Percentiles rank a stretch among this genome's conserved stretches.
These are phyloP conservation scores for Talaromyces sp. DNA, from an alignment of 2,329 filamentous ascomycete genomes.

Conservation along the genomic window DNA sequence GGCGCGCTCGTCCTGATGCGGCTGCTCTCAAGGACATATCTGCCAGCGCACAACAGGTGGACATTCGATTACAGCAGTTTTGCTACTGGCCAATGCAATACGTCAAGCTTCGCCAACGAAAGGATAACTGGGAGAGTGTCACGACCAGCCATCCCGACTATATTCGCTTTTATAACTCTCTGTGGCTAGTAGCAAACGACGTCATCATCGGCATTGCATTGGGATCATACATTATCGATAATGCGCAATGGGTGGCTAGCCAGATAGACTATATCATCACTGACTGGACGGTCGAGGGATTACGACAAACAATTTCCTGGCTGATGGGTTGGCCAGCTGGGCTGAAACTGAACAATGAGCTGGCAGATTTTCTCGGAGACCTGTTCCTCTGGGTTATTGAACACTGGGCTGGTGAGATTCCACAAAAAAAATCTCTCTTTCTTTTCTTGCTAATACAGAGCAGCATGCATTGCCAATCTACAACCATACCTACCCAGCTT, in stretches of 20 bases:
- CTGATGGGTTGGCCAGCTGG: constrained; percentile 94
- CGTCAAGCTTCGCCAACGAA: constrained; percentile 79
- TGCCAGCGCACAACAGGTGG: constrained; percentile 92
- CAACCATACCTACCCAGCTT: constrained; percentile 77
- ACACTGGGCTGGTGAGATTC: constrained; percentile 77
- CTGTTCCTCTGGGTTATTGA: constrained; percentile 98
- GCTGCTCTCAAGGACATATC: constrained; percentile 92
- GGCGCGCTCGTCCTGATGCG: constrained; percentile 70
- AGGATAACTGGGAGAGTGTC: constrained; percentile 91
- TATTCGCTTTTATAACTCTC: constrained; percentile 96
- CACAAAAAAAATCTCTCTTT: not conserved
- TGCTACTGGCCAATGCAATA: constrained; percentile 99
- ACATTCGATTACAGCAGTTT: constrained; percentile 95
- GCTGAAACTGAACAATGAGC: constrained; percentile 88
- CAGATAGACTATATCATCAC: constrained; percentile 72
- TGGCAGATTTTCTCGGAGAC: constrained; percentile 90
- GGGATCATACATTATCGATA: constrained; percentile 95
- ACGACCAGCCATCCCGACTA: constrained; percentile 96
- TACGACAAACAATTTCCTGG: constrained; percentile 88
- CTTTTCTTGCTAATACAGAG: constrained; percentile 13
- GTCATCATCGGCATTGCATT: constrained; percentile 97
- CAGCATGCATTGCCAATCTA: constrained; percentile 70
- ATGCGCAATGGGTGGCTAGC: constrained; percentile 75
- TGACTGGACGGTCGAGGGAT: constrained; percentile 79
- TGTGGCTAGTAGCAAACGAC: constrained; percentile 98